These are phyloP conservation scores for Pseudogymnoascus sp. DNA, from an alignment of 2,329 filamentous ascomycete genomes.

Conservation along the genomic window DNA sequence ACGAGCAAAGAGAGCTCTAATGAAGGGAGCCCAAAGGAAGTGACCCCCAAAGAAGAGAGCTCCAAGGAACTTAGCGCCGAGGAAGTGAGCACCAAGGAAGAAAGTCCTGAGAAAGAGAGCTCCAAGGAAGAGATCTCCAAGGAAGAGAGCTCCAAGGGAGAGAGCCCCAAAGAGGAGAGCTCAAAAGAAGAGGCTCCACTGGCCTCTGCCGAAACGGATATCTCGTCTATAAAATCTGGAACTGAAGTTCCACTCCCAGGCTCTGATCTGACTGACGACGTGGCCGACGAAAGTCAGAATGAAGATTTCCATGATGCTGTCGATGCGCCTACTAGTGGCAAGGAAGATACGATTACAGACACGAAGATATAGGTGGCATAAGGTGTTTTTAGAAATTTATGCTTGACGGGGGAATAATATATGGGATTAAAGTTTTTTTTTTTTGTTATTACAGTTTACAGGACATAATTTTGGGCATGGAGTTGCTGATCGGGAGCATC, in stretches of 20 bases:
- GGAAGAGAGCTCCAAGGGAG: too few species aligned
- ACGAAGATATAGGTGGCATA: constrained; percentile 1
- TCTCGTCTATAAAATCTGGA: not conserved
- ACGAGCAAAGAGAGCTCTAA: not conserved
- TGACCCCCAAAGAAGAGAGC: not conserved
- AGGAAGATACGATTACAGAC: not conserved
- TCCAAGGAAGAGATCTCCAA: not conserved
- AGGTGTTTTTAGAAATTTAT: not conserved
- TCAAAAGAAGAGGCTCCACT: not conserved
- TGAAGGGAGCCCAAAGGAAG: not conserved
- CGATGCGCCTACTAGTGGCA: not conserved
- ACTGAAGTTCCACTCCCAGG: not conserved
- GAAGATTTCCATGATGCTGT: not conserved
- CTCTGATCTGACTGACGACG: not conserved
- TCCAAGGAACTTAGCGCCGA: not conserved
- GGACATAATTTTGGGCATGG: not conserved
- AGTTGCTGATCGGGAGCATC: not conserved
- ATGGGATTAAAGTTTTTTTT: not conserved
- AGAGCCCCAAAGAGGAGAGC: not conserved
- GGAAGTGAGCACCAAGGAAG: too few species aligned
- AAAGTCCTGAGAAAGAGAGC: not conserved
- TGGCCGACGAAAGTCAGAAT: not conserved
- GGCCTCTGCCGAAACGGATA: not conserved
- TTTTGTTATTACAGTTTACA: not conserved
- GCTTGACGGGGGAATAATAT: not conserved